A percentile compares a stretch with the other conserved stretches of the same genome.
Evolutionary conservation across 1,284 basidiomycete genomes (phyloP).

Genomic region (Phellopilus nigrolimitatus): DNA sequence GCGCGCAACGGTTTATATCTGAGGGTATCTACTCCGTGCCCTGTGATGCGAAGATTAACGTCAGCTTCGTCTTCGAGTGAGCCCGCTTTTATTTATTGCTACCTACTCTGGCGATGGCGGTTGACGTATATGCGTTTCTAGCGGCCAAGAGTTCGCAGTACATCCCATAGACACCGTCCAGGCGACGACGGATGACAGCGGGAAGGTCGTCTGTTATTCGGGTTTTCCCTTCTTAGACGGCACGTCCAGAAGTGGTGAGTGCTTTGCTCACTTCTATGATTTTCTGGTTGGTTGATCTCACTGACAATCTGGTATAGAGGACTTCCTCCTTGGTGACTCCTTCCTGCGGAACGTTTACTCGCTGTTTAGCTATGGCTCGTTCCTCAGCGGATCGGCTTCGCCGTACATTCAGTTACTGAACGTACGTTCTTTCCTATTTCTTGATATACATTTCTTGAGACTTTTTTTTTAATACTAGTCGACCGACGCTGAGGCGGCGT

Average conservation of each 20-base stretch:
- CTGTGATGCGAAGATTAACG: conserved; percentile 16
- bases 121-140: not conserved
- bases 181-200: conserved; percentile 11
- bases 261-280: not conserved
- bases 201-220: conserved; percentile 13
- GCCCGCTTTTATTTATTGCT: too few species aligned
- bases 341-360: conserved; percentile 21
- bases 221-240: conserved; percentile 13
- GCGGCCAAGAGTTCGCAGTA: conserved; percentile 17
- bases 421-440: conserved; percentile 16
- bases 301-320: conserved; percentile 5
- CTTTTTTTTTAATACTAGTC: not conserved
- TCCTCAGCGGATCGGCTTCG: conserved; percentile 7
- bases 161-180: conserved; percentile 21
- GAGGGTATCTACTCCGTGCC: conserved; percentile 20
- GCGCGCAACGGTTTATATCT: conserved; percentile 13
- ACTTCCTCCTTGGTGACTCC: conserved; percentile 19
- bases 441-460: too few species aligned
- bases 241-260: not conserved
- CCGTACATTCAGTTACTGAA: conserved; percentile 17
- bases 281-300: not conserved
- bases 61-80: conserved; percentile 19
- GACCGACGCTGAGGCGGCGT: not conserved
- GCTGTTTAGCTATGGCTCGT: conserved; percentile 18
- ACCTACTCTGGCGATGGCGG: not conserved